These are phyloP conservation scores for Aquilaria sinensis DNA, from an alignment of 345 rosid genomes.

Conservation along the genomic window DNA sequence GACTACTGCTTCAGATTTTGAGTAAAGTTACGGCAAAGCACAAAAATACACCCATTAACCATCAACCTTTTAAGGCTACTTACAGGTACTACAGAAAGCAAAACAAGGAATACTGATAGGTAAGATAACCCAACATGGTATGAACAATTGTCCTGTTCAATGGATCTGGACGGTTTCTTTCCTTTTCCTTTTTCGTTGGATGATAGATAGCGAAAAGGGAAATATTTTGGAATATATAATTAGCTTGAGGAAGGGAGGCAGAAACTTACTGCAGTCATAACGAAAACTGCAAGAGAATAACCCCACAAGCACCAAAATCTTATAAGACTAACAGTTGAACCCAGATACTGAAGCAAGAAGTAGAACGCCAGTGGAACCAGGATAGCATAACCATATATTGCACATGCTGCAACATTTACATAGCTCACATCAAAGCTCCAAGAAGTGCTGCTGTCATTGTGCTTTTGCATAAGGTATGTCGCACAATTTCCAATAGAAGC, in stretches of 20 bases:
- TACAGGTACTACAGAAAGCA: too few relatives aligned
- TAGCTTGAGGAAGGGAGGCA: neutral
- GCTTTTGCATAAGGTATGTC: constrained; percentile 72
- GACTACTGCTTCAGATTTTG: too few relatives aligned
- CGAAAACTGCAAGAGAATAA: constrained; percentile 74
- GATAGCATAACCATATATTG: constrained; percentile 66
- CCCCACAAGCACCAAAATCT: constrained; percentile 98
- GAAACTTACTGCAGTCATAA: constrained; percentile 65
- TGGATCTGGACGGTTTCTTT: too few relatives aligned
- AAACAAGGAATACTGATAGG: too few relatives aligned
- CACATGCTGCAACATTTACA: constrained; percentile 57
- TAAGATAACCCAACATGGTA: too few relatives aligned
- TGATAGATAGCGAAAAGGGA: too few relatives aligned
- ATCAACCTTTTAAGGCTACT: too few relatives aligned
- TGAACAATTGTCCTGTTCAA: too few relatives aligned
- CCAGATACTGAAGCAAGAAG: constrained; percentile 76
- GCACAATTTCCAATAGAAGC: constrained; percentile 85
- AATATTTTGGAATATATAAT: neutral
- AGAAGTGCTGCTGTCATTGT: constrained; percentile 30
- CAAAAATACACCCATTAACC: too few relatives aligned
- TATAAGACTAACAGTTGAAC: constrained; percentile 72
- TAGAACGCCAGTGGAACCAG: constrained; percentile 79
- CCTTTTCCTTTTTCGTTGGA: too few relatives aligned
- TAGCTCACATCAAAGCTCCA: constrained; percentile 93
- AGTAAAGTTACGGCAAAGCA: too few relatives aligned